Percentiles rank a stretch among this genome's conserved stretches.
Conservation (phyloP, 73 alveolate species). For the Paramecium caudatum region DNA sequence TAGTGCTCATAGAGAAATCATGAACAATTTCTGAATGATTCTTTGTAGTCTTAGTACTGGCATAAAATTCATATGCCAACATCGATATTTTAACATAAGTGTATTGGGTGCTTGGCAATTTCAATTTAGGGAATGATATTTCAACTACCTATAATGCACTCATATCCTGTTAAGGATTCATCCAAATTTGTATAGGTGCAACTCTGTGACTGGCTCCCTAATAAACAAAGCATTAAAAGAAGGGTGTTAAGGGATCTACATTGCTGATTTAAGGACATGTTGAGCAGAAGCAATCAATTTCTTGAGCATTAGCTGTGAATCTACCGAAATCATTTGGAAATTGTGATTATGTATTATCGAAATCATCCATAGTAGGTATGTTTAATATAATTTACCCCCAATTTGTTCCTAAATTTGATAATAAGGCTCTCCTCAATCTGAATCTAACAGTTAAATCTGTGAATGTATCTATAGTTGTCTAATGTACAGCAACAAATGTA, state of each 20-base stretch:
- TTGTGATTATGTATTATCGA: background rate
- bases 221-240: constrained; percentile 34
- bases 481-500: constrained; percentile 35
- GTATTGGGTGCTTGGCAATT: constrained; percentile 46
- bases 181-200: constrained; percentile 63
- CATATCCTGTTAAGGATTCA: constrained; percentile 47
- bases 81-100: constrained; percentile 49
- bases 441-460: constrained; percentile 14
- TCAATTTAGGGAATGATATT: constrained; percentile 64
- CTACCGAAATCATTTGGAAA: constrained; percentile 56
- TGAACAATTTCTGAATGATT: constrained; percentile 55
- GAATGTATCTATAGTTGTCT: constrained; percentile 15
- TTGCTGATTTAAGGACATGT: constrained; percentile 36
- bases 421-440: constrained; percentile 22
- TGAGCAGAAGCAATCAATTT: constrained; percentile 69
- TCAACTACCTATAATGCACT: background rate
- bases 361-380: constrained; percentile 28
- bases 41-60: background rate
- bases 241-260: constrained; percentile 35
- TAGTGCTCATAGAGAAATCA: constrained; percentile 44
- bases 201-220: constrained; percentile 58
- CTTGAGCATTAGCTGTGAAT: constrained; percentile 45
- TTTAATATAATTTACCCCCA: constrained; percentile 34
- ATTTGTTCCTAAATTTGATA: constrained; percentile 11
- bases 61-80: constrained; percentile 41